Base-by-base conservation (phyloP, 2,329 filamentous ascomycete genomes). In the Allantophomopsis lycopodina region DNA sequence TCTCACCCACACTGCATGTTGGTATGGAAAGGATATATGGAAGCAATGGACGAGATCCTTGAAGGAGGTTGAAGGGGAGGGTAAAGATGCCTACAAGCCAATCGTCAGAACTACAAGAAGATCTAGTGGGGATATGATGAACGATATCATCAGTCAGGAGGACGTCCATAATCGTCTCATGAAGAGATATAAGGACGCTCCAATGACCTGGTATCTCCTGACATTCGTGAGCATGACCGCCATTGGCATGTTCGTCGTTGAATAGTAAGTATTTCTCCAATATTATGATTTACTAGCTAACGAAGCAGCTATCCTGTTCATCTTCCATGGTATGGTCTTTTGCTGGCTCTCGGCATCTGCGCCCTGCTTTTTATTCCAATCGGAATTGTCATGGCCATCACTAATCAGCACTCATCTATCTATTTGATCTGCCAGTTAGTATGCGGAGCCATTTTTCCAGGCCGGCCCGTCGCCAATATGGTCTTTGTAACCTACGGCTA, bases 401-500 rank as follows among this genome's bases (percentile, higher is more conserved):
- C 86, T 8, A 93, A 91, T 56, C 84, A 89, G 55, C 83, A 91
- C 58, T 85, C 78, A 58, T 85, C 79, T 57, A 84, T 89, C 48
- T 91, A 89, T 56, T 70, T 91, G 30, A 83, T 91, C 50, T 89
- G 84, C 56, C 85, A 91, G 59, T 71, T 93, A 42, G 79, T 91
- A 46, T 89, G 83, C 46, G 86, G 86, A 40, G 77, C 73, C 38
- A 68, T 86, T 13, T 93, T 93, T 55, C 85, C 85, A 1, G 86
- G 86, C 20, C 79, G 82, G 1, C 86, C 86, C 1, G 83, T 93
- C 10, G 86, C 85, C 38, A 91, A 93, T 58, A 93, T 93, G 86
- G 83, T 93, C 30, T 94, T 93, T 51, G 84, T 89, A 36, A 91
- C 84, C 0, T 94, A 91, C 55, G 85, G 84, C 45, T 93, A 91